Evolutionary conservation across 768 basidiomycete species (phyloP).

Genomic region (Candolleomyces aberdarensis): DNA sequence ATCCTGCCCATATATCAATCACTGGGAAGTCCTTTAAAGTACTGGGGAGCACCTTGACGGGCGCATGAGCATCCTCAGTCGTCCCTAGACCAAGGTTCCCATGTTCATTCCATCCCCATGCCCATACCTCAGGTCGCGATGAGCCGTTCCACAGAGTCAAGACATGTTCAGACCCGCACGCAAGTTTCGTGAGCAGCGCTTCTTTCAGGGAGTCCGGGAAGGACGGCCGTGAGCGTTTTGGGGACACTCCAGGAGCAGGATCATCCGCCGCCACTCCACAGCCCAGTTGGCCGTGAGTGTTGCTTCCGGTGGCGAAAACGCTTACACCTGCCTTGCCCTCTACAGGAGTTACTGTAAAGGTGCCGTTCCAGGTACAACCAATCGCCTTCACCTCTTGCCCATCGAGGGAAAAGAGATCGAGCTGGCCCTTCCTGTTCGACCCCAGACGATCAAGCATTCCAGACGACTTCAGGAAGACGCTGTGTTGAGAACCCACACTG

Average conservation of each 20-base stretch:
- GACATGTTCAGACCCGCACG: constrained; percentile 87
- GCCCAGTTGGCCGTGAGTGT: constrained; percentile 69
- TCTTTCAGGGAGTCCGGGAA: background rate
- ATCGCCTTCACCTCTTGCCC: constrained; percentile 29
- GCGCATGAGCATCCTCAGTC: constrained; percentile 48
- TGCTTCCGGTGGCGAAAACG: constrained; percentile 49
- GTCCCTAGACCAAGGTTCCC: constrained; percentile 81
- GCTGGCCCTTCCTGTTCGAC: constrained; percentile 69
- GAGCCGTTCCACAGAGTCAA: constrained; percentile 34
- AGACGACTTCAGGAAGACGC: constrained; percentile 53
- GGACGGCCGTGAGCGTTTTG: constrained; percentile 14
- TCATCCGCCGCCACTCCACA: background rate
- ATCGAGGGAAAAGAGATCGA: constrained; percentile 27
- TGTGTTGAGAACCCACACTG: constrained; percentile 43
- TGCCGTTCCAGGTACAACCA: constrained; percentile 80
- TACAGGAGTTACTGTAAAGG: constrained; percentile 42
- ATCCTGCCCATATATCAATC: constrained; percentile 35
- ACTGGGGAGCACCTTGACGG: constrained; percentile 54
- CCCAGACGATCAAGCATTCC: constrained; percentile 56
- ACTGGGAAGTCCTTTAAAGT: background rate
- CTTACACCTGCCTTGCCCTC: constrained; percentile 14
- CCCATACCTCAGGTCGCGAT: constrained; percentile 52
- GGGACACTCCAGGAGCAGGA: background rate
- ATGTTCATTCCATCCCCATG: constrained; percentile 99
- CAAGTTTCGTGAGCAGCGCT: constrained; percentile 34